Percentiles rank a stretch among this genome's conserved stretches.
These are phyloP conservation scores for Neurospora sp. DNA, from an alignment of 495 filamentous ascomycete species.

Conservation along the genomic window DNA sequence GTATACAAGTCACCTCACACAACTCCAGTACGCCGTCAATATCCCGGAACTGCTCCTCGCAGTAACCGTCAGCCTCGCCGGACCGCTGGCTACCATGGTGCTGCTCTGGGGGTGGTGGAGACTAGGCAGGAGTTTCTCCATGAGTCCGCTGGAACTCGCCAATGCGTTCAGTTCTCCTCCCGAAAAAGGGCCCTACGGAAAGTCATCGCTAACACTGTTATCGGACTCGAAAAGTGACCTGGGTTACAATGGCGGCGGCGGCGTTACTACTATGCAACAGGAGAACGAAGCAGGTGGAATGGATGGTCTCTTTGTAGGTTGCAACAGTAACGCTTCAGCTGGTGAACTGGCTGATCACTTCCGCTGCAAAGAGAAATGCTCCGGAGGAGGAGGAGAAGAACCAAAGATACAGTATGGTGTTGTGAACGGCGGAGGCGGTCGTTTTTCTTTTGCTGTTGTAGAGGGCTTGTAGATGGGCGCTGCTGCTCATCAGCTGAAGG, in stretches of 20 bases:
- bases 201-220: background rate
- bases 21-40: background rate
- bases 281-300: background rate
- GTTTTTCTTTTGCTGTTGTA: background rate
- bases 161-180: background rate
- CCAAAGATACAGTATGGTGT: background rate
- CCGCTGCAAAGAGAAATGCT: background rate
- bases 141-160: background rate
- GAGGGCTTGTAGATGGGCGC: background rate
- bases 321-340: background rate
- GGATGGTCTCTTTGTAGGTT: background rate
- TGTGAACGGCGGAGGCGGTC: background rate
- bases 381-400: background rate
- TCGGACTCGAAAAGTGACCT: background rate
- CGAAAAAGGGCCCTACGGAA: background rate
- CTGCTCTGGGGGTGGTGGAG: background rate
- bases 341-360: background rate
- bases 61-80: background rate
- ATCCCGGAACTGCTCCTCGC: background rate
- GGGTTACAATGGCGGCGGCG: background rate
- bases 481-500: too few species aligned
- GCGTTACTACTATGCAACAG: background rate
- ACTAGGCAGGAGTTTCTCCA: background rate
- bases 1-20: background rate
- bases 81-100: background rate